These are phyloP conservation scores for Pythium coloratum DNA, from an alignment of 352 stramenopile species.

Conservation along the genomic window DNA sequence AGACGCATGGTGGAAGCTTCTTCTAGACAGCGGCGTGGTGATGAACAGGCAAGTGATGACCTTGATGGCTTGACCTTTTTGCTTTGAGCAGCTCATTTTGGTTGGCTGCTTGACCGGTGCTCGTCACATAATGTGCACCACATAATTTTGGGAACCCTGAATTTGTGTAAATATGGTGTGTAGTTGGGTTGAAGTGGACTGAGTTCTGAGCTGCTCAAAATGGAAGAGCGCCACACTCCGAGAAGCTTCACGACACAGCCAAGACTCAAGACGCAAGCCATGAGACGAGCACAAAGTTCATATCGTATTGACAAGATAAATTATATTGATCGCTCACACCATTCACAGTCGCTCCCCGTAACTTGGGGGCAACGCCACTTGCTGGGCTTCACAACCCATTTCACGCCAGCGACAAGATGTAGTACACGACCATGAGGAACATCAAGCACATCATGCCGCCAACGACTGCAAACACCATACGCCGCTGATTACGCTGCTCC, in stretches of 20 bases:
- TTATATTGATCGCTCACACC: neutral
- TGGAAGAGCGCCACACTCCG: neutral
- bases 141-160: neutral
- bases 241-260: neutral
- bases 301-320: slow-evolving; percentile 7
- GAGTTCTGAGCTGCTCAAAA: no score
- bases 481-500: slow-evolving; percentile 58
- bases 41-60: neutral
- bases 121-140: slow-evolving; percentile 8
- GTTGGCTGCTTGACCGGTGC: slow-evolving; percentile 10
- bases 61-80: neutral
- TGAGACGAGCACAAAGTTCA: neutral
- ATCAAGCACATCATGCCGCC: slow-evolving; percentile 67
- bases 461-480: slow-evolving; percentile 74
- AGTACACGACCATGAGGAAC: slow-evolving; percentile 74
- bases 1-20: slow-evolving; percentile 65
- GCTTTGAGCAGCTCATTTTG: slow-evolving; percentile 6
- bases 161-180: slow-evolving; percentile 12
- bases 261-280: neutral
- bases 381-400: neutral
- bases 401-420: slow-evolving; percentile 32
- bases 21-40: neutral
- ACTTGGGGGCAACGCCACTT: neutral
- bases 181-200: slow-evolving; percentile 7
- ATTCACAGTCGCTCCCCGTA: neutral